Evolutionary conservation across 2,329 filamentous ascomycete species (phyloP).

Genomic region (Metarhizium guizhouense): DNA sequence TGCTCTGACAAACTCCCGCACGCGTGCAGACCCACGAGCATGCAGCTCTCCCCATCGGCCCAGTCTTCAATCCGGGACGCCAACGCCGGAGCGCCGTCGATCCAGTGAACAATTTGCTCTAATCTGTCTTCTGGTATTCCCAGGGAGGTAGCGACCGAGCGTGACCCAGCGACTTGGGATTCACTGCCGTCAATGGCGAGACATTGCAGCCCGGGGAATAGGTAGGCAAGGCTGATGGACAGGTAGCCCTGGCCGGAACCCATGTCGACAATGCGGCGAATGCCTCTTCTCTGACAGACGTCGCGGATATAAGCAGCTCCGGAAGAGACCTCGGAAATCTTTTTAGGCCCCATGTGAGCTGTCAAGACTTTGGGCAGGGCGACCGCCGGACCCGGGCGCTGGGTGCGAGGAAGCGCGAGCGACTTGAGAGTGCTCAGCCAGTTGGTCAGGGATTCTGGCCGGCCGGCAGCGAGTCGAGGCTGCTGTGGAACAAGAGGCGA

Average conservation of each 20-base stretch:
- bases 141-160: conserved; percentile 13
- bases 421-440: conserved; percentile 16
- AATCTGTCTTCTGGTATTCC: conserved; percentile 13
- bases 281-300: conserved; percentile 13
- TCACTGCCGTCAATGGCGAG: conserved; percentile 23
- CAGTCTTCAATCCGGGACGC: conserved; percentile 15
- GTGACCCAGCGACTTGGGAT: conserved; percentile 19
- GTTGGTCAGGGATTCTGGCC: conserved; percentile 13
- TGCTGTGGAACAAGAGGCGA: no score
- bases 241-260: conserved; percentile 22
- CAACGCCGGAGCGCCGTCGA: conserved; percentile 17
- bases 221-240: conserved; percentile 17
- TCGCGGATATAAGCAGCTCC: conserved; percentile 17
- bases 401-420: conserved; percentile 15
- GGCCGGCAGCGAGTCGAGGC: not conserved
- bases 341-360: conserved; percentile 22
- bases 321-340: conserved; percentile 19
- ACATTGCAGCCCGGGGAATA: conserved; percentile 17
- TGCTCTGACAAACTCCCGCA: conserved; percentile 24
- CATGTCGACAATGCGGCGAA: conserved; percentile 19
- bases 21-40: conserved; percentile 23
- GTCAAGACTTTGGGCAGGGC: conserved; percentile 14
- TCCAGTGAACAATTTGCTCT: conserved; percentile 17
- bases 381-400: conserved; percentile 9
- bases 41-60: conserved; percentile 17